Base-by-base conservation (phyloP, 371 early-diverging fungal genomes). In the Mucor irregularis region DNA sequence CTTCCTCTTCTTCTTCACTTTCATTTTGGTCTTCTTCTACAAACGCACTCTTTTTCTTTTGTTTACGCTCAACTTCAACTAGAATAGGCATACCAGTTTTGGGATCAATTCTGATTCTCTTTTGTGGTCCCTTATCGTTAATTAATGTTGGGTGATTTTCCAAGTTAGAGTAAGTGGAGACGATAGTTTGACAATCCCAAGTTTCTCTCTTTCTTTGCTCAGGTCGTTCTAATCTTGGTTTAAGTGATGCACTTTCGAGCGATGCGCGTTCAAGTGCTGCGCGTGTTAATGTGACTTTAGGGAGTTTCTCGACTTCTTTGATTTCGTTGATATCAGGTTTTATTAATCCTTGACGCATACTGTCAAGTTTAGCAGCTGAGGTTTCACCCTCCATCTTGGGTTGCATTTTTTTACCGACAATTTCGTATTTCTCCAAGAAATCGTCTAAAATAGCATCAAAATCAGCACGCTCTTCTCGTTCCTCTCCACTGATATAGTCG, bases 341-440 rank as follows among this genome's bases (percentile, higher is more conserved):
- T 6, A 65, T 50, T 22, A 71, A 71, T 46, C 56, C 87, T 30
- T 81, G 66, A 45, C 95, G 85, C 16, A 90, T 70, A 6, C 81
- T 83, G 47, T 87, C 87, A 56, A 94, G 71, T 58, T 90, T 83
- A 35, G 84, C 82, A 13, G 68, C 81, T 0, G 71, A 67, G 0
- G 81, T 70, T 14, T 80, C 84, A 13, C 90, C 92, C 33, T 89
- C 89, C 34, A 87, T 49, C 38, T 78, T 74, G 22, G 82, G 80
- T 19, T 81, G 76, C 85, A 87, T 83, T 53, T 84, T 84, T 49
- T 75, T 74, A 4, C 92, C 93, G 1, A 89, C 85, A 49, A 92
- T 80, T 66, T 94, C 92, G 57, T 89, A 90, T 43, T 87, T 86
- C 33, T 88, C 86, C 63, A 96, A 81, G 61, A 97, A 95, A 48